These are phyloP conservation scores for Withania somnifera DNA, from an alignment of 305 asterid genomes.

Conservation along the genomic window DNA sequence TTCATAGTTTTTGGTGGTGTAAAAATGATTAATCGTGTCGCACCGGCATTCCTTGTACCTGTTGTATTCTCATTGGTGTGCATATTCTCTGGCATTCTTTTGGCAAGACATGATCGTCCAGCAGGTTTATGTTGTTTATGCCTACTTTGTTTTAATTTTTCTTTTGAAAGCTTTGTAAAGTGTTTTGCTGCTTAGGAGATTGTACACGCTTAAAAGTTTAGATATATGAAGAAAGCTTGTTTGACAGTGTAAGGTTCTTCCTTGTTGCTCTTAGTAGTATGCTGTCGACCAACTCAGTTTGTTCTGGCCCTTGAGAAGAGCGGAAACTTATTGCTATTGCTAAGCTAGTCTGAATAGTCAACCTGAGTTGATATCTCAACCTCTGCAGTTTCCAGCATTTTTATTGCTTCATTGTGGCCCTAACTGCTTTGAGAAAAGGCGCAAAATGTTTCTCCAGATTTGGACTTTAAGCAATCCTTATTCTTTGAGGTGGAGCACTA, in stretches of 20 bases:
- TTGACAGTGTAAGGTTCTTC: not conserved
- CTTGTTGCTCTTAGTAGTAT: not conserved
- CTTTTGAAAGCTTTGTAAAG: not conserved
- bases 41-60: conserved; percentile 94
- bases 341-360: not conserved
- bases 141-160: not conserved
- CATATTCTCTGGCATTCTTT: conserved; percentile 77
- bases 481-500: not conserved
- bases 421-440: not conserved
- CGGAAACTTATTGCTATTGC: not conserved
- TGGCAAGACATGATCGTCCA: conserved; percentile 64
- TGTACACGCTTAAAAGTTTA: not conserved
- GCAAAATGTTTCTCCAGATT: not conserved
- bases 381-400: not conserved
- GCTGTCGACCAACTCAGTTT: not conserved
- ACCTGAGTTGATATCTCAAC: not conserved
- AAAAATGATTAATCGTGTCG: conserved; percentile 93
- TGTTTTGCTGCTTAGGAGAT: not conserved
- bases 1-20: conserved; percentile 99
- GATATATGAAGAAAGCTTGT: not conserved
- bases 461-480: not conserved
- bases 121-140: conserved; percentile 35
- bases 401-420: not conserved
- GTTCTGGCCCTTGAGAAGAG: conserved; percentile 1
- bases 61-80: conserved; percentile 77